Conservation (phyloP, 139 green algal species). For the Micractinium conductrix region DNA sequence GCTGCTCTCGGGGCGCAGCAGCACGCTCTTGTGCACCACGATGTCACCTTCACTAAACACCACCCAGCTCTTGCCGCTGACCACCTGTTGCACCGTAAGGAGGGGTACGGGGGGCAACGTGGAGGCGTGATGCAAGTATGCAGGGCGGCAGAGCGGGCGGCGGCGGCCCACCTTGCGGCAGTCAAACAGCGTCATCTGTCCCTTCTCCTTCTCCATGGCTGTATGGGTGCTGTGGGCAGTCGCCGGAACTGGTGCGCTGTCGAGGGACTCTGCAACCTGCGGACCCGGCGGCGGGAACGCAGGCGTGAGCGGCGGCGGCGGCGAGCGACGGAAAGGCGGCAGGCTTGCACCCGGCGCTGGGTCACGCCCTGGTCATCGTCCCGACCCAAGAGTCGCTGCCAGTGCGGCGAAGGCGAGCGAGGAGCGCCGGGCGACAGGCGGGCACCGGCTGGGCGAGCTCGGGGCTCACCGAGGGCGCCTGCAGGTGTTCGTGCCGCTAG, state of each 20-base stretch:
- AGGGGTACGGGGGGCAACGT: too few species aligned
- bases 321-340: too few species aligned
- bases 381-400: too few species aligned
- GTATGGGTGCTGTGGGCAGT: neutral
- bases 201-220: constrained; percentile 15
- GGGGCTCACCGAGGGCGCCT: too few species aligned
- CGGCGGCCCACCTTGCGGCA: constrained; percentile 7
- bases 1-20: neutral
- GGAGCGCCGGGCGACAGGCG: too few species aligned
- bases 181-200: constrained; percentile 29
- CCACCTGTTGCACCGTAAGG: neutral
- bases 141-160: neutral
- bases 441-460: too few species aligned
- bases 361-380: too few species aligned
- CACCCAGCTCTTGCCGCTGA: constrained; percentile 21
- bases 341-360: too few species aligned
- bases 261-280: too few species aligned
- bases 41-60: constrained; percentile 9
- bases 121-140: neutral
- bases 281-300: neutral
- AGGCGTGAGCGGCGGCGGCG: neutral
- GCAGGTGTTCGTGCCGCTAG: too few species aligned
- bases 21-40: neutral
- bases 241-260: neutral
- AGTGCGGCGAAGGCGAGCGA: too few species aligned